Conservation (phyloP, 345 rosid genomes). For the Gossypium anomalum region DNA sequence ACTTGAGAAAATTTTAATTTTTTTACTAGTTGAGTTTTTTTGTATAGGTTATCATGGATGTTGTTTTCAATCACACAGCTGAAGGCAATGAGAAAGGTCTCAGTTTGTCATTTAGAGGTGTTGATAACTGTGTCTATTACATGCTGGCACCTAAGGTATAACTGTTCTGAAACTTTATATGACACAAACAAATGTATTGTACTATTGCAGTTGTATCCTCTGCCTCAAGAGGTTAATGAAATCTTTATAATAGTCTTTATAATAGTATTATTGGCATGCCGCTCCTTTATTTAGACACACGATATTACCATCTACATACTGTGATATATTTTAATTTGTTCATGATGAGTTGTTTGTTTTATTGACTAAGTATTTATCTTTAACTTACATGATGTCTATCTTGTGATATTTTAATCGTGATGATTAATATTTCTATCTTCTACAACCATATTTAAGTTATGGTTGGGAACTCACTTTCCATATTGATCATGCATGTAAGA, state of each 20-base stretch:
- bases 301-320: neutral
- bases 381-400: neutral
- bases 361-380: neutral
- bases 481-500: neutral
- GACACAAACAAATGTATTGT: neutral
- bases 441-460: neutral
- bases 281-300: neutral
- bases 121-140: constrained; percentile 88
- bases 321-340: neutral
- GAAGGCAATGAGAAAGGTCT: constrained; percentile 98
- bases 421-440: neutral
- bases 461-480: neutral
- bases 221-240: neutral
- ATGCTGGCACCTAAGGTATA: constrained; percentile 96
- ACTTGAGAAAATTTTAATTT: neutral
- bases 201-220: neutral
- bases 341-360: neutral
- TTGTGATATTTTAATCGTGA: neutral
- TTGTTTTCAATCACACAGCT: constrained; percentile 95
- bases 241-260: constrained; percentile 5
- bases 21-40: constrained; percentile 25
- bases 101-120: constrained; percentile 79
- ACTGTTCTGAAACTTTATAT: neutral
- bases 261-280: neutral
- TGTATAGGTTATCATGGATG: constrained; percentile 86